Evolutionary conservation across 2,329 filamentous ascomycete species (phyloP), one percentile per base, ranked within the genome.

Genomic region (Aureobasidium sp.): DNA sequence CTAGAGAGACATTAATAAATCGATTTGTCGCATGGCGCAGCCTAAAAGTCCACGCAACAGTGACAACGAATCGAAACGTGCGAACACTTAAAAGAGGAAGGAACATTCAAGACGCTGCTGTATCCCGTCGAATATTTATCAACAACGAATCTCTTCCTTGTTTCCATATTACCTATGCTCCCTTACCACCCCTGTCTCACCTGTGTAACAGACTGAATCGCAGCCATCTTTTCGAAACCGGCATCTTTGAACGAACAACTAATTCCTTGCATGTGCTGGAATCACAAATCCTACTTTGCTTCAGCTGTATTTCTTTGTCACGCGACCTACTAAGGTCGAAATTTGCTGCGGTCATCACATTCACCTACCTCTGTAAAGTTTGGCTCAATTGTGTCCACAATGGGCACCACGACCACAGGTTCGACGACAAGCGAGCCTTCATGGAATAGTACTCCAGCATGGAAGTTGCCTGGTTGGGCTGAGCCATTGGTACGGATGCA

Each of bases 391-490:
- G 26, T 36, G 17, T 39, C 9, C 46, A 13, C 27, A 7, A 57
- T 51, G 46, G 34, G 59, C 12, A 13, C 15, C 2, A 10, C 34
- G 6, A 5, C 10, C 36, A 23, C 32, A 27, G 65, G 64, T 20
- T 32, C 61, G 48, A 68, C 62, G 27, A 50, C 58, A 23, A 46
- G 65, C 15, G 67, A 69, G 42, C 68, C 70, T 23, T 65, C 73
- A 70, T 75, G 74, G 74, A 75, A 74, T 64, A 73, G 72, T 64
- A 73, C 72, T 64, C 73, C 73, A 47, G 74, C 74, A 5, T 76
- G 74, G 74, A 76, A 75, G 65, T 66, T 76, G 61, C 74, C 75
- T 52, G 73, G 73, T 65, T 76, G 74, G 72, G 74, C 71, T 32
- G 75, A 77, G 65, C 74, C 75, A 47, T 44, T 76, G 52, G 74